Percentiles rank a stretch among this genome's conserved stretches.
phyloP scores from a whole-genome alignment of 108 stramenopile species.

The Discostella stelligeroides region DNA sequence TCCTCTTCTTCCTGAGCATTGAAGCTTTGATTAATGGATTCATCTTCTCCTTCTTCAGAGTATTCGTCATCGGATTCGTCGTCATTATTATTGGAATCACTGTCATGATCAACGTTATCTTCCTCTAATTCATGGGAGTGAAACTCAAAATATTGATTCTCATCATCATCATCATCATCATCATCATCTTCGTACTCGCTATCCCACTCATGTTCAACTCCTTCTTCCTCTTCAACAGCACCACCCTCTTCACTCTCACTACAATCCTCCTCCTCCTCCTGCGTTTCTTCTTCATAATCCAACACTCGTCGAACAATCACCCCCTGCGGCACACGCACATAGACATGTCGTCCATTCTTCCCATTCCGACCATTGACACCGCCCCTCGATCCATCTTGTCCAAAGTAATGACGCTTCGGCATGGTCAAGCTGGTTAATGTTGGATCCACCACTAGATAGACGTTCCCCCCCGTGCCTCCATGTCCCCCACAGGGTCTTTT shows the following conservation, averaged over 20 bases:
- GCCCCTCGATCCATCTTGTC: constrained; percentile 66
- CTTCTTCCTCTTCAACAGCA: constrained; percentile 9
- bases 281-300: constrained; percentile 70
- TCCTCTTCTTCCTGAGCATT: constrained; percentile 19
- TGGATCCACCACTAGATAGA: constrained; percentile 75
- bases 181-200: constrained; percentile 16
- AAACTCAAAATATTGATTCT: constrained; percentile 10
- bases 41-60: constrained; percentile 16
- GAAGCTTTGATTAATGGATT: constrained; percentile 6
- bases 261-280: constrained; percentile 21
- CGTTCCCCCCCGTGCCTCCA: constrained; percentile 82
- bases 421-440: constrained; percentile 59
- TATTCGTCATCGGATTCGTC: too few relatives aligned
- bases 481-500: constrained; percentile 78
- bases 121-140: constrained; percentile 6
- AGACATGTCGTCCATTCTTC: constrained; percentile 67
- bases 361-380: constrained; percentile 60
- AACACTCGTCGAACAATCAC: constrained; percentile 79
- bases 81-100: background rate
- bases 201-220: constrained; percentile 20
- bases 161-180: constrained; percentile 35
- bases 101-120: background rate
- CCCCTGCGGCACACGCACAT: constrained; percentile 83
- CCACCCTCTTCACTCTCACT: constrained; percentile 5
- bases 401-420: constrained; percentile 64